These are phyloP conservation scores for Globisporangium cederbergense DNA, from an alignment of 352 stramenopile species.

Conservation along the genomic window DNA sequence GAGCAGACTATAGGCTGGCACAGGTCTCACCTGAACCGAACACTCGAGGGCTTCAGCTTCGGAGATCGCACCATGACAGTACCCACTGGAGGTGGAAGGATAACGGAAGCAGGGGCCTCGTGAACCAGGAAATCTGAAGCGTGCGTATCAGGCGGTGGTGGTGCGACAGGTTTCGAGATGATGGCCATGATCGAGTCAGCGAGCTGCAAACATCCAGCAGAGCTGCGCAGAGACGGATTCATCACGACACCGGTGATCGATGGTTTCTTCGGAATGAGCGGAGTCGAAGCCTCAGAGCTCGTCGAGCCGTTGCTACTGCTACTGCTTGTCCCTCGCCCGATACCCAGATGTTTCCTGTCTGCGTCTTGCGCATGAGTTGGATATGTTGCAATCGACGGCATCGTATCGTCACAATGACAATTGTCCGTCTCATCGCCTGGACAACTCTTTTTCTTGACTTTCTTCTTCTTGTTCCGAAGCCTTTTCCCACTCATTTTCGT, in stretches of 20 bases:
- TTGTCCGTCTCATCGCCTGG: not conserved
- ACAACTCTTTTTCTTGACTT: constrained; percentile 2
- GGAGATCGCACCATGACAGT: constrained; percentile 39
- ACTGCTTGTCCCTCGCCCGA: constrained; percentile 3
- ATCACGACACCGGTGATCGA: not conserved
- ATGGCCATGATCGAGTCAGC: constrained; percentile 11
- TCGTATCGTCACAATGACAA: not conserved
- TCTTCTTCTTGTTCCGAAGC: constrained; percentile 28
- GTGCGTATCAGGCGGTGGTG: constrained; percentile 23
- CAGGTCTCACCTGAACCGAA: constrained; percentile 44
- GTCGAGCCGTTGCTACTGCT: constrained; percentile 6
- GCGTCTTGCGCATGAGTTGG: not conserved
- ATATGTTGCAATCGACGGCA: constrained; percentile 4
- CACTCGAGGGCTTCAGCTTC: constrained; percentile 33
- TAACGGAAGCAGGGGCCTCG: constrained; percentile 23
- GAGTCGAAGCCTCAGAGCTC: not conserved
- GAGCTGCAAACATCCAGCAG: constrained; percentile 1
- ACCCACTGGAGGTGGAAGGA: constrained; percentile 38
- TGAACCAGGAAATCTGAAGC: not conserved
- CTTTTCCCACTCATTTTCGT: constrained; percentile 38
- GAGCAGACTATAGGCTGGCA: not conserved
- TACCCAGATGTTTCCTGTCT: constrained; percentile 1
- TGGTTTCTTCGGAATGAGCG: constrained; percentile 1
- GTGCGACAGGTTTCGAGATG: constrained; percentile 20
- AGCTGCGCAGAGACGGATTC: not conserved